These are phyloP conservation scores for Ramularia collo-cygni DNA, from an alignment of 2,329 filamentous ascomycete genomes.

Conservation along the genomic window DNA sequence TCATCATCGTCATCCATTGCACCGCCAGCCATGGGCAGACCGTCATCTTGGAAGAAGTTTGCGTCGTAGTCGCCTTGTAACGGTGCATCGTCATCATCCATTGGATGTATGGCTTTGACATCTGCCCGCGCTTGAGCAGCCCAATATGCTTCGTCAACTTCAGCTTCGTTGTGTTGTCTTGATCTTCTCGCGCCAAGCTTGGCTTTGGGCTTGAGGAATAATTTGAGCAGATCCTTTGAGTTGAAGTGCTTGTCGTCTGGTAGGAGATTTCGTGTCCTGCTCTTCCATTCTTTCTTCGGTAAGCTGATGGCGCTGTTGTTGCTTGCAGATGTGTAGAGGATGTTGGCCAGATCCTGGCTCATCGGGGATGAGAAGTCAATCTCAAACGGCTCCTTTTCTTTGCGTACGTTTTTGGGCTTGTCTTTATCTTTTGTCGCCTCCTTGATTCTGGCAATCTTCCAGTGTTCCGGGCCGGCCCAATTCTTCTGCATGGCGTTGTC, in stretches of 20 bases:
- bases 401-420: slow-evolving; percentile 63
- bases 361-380: slow-evolving; percentile 82
- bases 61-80: slow-evolving; percentile 82
- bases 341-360: slow-evolving; percentile 61
- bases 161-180: slow-evolving; percentile 53
- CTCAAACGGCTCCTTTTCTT: slow-evolving; percentile 94
- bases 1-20: slow-evolving; percentile 61
- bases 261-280: slow-evolving; percentile 83
- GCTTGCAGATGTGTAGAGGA: slow-evolving; percentile 72
- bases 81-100: slow-evolving; percentile 43
- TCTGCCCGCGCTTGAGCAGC: slow-evolving; percentile 57
- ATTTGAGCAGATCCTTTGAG: slow-evolving; percentile 76
- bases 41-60: slow-evolving; percentile 93
- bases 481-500: slow-evolving; percentile 95
- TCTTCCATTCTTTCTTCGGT: slow-evolving; percentile 92
- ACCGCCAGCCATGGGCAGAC: slow-evolving; percentile 56
- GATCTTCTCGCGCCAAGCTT: slow-evolving; percentile 62
- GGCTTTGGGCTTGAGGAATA: slow-evolving; percentile 93
- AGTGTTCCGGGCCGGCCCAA: slow-evolving; percentile 97
- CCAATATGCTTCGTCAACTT: slow-evolving; percentile 96
- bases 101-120: slow-evolving; percentile 27
- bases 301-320: slow-evolving; percentile 76
- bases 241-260: slow-evolving; percentile 99
- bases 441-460: slow-evolving; percentile 93
- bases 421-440: slow-evolving; percentile 51